phyloP scores from a whole-genome alignment of 2,329 filamentous ascomycete genomes.

The Triangularia verruculosa region DNA sequence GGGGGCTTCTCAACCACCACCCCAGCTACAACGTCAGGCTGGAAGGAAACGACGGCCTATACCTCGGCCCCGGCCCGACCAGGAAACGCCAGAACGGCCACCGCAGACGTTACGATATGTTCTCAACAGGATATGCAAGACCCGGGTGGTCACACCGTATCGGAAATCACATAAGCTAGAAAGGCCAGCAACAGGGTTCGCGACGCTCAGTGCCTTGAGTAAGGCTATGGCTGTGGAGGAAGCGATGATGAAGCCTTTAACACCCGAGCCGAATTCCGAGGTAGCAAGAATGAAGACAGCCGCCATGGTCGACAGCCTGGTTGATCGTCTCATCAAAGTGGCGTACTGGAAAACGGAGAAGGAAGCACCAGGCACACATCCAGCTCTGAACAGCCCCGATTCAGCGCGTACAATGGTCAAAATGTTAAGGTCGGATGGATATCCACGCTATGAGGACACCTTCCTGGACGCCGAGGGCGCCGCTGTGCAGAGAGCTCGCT shows the following conservation, averaged over 20 bases:
- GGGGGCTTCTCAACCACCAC: neutral
- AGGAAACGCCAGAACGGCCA: neutral
- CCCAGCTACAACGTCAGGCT: neutral
- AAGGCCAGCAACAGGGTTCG: neutral
- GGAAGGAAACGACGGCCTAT: neutral
- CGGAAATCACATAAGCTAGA: neutral
- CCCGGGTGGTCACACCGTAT: neutral
- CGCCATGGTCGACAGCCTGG: conserved; percentile 30
- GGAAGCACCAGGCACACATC: conserved; percentile 22
- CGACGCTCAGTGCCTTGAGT: conserved; percentile 16
- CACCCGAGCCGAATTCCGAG: conserved; percentile 25
- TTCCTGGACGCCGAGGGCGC: conserved; percentile 23
- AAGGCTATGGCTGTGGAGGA: conserved; percentile 19
- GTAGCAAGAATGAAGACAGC: conserved; percentile 23
- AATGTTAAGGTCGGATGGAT: conserved; percentile 35
- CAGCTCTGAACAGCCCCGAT: conserved; percentile 28
- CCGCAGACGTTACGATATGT: conserved; percentile 1
- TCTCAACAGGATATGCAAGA: conserved; percentile 8
- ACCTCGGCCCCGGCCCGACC: neutral
- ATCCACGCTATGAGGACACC: conserved; percentile 33
- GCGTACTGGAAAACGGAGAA: conserved; percentile 28
- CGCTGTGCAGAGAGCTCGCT: conserved; percentile 21
- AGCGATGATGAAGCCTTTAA: neutral
- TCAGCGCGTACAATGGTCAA: conserved; percentile 33
- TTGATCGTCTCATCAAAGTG: conserved; percentile 32